Base-by-base conservation (phyloP, 768 basidiomycete genomes). In the Boletus sp. region DNA sequence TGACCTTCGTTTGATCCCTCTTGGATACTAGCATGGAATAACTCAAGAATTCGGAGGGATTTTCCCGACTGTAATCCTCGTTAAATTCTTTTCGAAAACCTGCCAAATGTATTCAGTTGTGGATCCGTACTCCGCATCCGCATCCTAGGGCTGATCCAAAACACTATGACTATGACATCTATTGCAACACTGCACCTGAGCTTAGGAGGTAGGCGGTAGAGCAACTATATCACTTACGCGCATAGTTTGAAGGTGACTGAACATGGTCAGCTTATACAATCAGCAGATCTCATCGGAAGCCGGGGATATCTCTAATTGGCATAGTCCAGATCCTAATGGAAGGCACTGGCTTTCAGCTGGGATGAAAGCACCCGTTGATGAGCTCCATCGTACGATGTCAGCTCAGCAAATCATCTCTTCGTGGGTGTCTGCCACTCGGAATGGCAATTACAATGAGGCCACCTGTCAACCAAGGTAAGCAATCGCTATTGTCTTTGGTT, bases 381-480 rank as follows among this genome's bases (percentile, higher is more conserved):
- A 32, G 45, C 37, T 46, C 50, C 40, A 48, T 54, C n/a, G 20
- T 47, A 52, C 45, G n/a, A 60, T 59, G 52, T 37, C 29, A 46
- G 40, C 35, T 32, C 40, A 42, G 41, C 53, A 37, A 46, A 47
- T 17, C 3, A 33, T 39, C 41, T 47, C 51, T 52, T 58, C 39
- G 9, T n/a, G 29, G 47, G 50, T 9, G 47, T 29, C 59, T 40
- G 40, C 48, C 44, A 29, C 60, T 56, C 47, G 12, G 52, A 53
- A 59, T 56, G 56, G 59, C 49, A 56, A 51, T 33, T 10, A 54
- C 55, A 59, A 60, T 52, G 42, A 55, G 14, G 28, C 40, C 62
- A 55, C 45, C 57, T 49, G 47, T 58, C 52, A 15, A 40, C 54
- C 68, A 63, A 65, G 54, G 65, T 63, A 17, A 57, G 65, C 15